These are phyloP conservation scores for Quercus robur DNA, from an alignment of 306 rosid genomes.

Conservation along the genomic window DNA sequence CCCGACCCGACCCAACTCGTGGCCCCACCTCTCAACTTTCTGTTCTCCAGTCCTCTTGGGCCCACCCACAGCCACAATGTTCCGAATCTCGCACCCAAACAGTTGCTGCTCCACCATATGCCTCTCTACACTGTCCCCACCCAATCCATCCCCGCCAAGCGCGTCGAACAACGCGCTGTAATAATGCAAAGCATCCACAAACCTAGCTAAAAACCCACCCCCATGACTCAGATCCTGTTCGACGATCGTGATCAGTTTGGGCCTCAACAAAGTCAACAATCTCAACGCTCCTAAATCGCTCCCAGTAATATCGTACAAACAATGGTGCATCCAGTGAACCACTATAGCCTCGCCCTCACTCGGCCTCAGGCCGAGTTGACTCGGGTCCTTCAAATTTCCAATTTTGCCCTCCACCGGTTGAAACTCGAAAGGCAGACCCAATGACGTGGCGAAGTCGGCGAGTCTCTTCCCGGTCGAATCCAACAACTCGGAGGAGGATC, in stretches of 20 bases:
- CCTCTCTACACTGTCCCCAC: slow-evolving; percentile 64
- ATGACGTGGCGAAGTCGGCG: slow-evolving; percentile 83
- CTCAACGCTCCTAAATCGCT: slow-evolving; percentile 79
- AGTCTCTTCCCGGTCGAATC: slow-evolving; percentile 86
- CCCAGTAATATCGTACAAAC: slow-evolving; percentile 85
- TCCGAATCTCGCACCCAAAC: slow-evolving; percentile 87
- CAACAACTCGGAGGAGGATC: slow-evolving; percentile 76
- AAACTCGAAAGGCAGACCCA: slow-evolving; percentile 81
- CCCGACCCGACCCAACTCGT: slow-evolving; percentile 74
- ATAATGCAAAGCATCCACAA: slow-evolving; percentile 95
- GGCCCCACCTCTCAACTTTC: slow-evolving; percentile 82
- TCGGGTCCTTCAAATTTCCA: slow-evolving; percentile 61
- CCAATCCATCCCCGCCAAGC: slow-evolving; percentile 82
- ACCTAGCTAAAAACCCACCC: slow-evolving; percentile 77
- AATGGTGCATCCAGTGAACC: slow-evolving; percentile 99
- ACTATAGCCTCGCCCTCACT: slow-evolving; percentile 77
- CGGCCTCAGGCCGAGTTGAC: slow-evolving; percentile 63
- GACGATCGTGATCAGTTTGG: slow-evolving; percentile 74
- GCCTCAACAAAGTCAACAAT: slow-evolving; percentile 52
- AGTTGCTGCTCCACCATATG: slow-evolving; percentile 95
- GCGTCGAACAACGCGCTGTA: slow-evolving; percentile 99
- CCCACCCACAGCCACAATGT: slow-evolving; percentile 92
- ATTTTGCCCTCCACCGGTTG: slow-evolving; percentile 87
- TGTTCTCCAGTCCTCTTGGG: slow-evolving; percentile 92
- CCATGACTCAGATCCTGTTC: slow-evolving; percentile 96